phyloP scores from a whole-genome alignment of 176 grass and related monocot species.

The Sorghum bicolor region Sorghum_bicolor_NCBIv3 NC_012873.2:12182501-12183000 shows the following conservation, averaged over 20 bases:
- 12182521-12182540: not conserved
- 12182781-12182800: not conserved
- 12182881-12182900: not conserved
- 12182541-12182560: too few species aligned
- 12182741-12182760: not conserved
- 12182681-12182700: too few species aligned
- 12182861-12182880: not conserved
- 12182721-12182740: not conserved
- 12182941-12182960: not conserved
- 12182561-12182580: too few species aligned
- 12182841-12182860: not conserved
- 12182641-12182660: too few species aligned
- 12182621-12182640: too few species aligned
- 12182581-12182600: too few species aligned
- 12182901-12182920: not conserved
- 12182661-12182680: too few species aligned
- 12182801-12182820: not conserved
- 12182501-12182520: too few species aligned
- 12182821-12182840: not conserved
- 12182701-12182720: not conserved
- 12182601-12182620: too few species aligned
- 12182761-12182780: not conserved
- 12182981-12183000: slow-evolving; percentile 24
- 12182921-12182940: not conserved
- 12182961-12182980: not conserved